Percentiles rank a stretch among this genome's conserved stretches.
Evolutionary conservation across 441 rosid genomes (phyloP).

Genomic region (Biscutella laevigata): DNA sequence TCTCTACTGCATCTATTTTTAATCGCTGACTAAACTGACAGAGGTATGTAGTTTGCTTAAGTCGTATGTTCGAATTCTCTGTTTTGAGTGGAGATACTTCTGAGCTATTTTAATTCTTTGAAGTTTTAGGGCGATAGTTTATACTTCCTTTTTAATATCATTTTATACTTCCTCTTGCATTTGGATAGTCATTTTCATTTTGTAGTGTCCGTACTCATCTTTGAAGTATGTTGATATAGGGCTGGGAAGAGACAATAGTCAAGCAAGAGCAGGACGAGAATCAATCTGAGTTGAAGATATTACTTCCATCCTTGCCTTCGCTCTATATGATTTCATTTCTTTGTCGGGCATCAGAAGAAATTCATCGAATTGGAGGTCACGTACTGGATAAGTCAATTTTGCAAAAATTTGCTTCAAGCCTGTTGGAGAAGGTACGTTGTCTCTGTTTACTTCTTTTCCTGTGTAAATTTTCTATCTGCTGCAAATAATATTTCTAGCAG

Average conservation of each 20-base stretch:
- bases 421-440: conserved; percentile 67
- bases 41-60: background rate
- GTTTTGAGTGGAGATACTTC: background rate
- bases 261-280: conserved; percentile 74
- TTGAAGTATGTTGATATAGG: conserved; percentile 47
- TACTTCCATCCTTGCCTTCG: conserved; percentile 92
- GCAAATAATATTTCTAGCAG: background rate
- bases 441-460: conserved; percentile 10
- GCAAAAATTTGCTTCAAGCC: conserved; percentile 62
- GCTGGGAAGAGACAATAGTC: conserved; percentile 95
- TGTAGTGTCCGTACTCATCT: conserved; percentile 22
- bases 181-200: background rate
- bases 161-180: too few species aligned
- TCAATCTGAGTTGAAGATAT: conserved; percentile 77
- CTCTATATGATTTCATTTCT: conserved; percentile 76
- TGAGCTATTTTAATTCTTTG: background rate
- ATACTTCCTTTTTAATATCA: too few species aligned
- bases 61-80: background rate
- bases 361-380: conserved; percentile 96
- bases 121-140: background rate
- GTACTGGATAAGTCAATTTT: conserved; percentile 82
- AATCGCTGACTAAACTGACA: background rate
- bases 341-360: conserved; percentile 91
- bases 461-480: background rate
- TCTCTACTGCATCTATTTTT: background rate